Percentiles rank a stretch among this genome's conserved stretches.
These are phyloP conservation scores for Saussurea involucrata DNA, from an alignment of 129 eudicot genomes.

Conservation along the genomic window DNA sequence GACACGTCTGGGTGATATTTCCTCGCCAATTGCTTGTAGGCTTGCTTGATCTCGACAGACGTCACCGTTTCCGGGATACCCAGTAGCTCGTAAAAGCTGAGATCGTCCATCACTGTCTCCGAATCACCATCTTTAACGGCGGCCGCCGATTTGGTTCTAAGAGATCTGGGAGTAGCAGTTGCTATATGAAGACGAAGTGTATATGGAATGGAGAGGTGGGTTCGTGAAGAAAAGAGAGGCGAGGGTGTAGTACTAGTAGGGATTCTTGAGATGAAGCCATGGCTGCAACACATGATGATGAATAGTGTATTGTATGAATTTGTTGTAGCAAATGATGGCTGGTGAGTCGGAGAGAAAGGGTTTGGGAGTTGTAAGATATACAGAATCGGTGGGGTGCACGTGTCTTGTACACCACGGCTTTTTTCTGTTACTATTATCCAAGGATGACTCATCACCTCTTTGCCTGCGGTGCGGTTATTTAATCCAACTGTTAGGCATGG, in stretches of 20 bases:
- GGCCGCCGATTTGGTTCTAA: constrained; percentile 11
- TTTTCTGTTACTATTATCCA: too few species aligned
- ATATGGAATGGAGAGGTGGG: constrained; percentile 16
- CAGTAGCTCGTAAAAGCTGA: constrained; percentile 68
- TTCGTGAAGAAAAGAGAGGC: constrained; percentile 5
- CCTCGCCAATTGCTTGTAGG: constrained; percentile 82
- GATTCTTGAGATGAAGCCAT: constrained; percentile 24
- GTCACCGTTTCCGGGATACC: constrained; percentile 74
- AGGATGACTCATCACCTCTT: too few species aligned
- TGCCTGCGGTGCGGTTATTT: too few species aligned
- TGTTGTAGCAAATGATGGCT: background rate
- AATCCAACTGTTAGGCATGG: too few species aligned
- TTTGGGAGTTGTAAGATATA: background rate
- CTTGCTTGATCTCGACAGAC: constrained; percentile 65
- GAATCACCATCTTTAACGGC: constrained; percentile 19
- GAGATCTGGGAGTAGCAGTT: background rate
- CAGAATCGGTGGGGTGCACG: background rate
- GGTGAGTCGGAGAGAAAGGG: background rate
- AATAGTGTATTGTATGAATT: background rate
- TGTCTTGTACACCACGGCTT: background rate
- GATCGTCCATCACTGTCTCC: constrained; percentile 7
- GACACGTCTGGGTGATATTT: constrained; percentile 98
- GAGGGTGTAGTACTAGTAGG: constrained; percentile 27
- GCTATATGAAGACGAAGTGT: background rate
- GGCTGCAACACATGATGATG: constrained; percentile 30